These are phyloP conservation scores for Fusarium coffeatum DNA, from an alignment of 2,329 filamentous ascomycete genomes.

Conservation along the genomic window DNA sequence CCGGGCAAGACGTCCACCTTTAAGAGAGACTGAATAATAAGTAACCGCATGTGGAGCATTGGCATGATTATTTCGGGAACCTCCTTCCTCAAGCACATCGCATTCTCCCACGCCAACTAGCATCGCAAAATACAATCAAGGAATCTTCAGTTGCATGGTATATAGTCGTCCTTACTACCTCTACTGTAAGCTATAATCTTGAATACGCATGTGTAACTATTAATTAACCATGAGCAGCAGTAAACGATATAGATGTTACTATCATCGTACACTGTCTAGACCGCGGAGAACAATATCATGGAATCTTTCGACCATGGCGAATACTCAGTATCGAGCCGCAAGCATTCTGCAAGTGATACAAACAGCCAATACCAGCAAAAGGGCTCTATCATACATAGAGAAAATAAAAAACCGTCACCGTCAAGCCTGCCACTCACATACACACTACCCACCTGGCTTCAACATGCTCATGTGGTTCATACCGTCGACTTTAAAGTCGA, in stretches of 20 bases:
- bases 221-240: neutral
- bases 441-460: constrained; percentile 28
- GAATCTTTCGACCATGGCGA: neutral
- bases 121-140: neutral
- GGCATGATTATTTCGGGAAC: neutral
- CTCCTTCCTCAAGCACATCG: neutral
- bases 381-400: neutral
- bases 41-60: neutral
- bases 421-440: neutral
- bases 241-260: neutral
- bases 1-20: neutral
- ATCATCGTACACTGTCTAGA: neutral
- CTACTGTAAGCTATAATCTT: neutral
- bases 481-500: constrained; percentile 30
- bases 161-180: neutral
- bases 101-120: neutral
- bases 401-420: neutral
- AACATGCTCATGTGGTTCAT: constrained; percentile 20
- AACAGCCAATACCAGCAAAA: neutral
- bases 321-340: neutral
- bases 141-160: neutral
- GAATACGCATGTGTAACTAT: neutral
- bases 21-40: neutral
- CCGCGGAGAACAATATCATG: neutral
- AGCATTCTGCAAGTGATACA: neutral